These are phyloP conservation scores for Biscogniauxia mediterranea DNA, from an alignment of 2,329 filamentous ascomycete genomes.

Conservation along the genomic window DNA sequence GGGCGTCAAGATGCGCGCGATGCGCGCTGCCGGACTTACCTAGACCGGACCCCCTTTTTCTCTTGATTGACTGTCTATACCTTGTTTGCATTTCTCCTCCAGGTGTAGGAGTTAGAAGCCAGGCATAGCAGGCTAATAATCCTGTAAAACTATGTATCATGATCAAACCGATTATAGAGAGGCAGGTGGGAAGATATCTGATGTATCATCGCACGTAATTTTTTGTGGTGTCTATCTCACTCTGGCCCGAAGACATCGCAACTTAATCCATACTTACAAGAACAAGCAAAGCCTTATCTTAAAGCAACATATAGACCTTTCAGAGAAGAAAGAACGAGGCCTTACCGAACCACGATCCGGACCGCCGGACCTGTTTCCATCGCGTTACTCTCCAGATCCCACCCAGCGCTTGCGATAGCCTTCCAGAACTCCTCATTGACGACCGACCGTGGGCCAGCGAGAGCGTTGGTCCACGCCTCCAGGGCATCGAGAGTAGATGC, in stretches of 20 bases:
- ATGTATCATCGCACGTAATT: conserved; percentile 4
- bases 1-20: conserved; percentile 64
- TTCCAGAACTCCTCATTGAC: conserved; percentile 44
- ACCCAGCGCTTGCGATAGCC: conserved; percentile 50
- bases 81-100: neutral
- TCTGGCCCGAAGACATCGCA: neutral
- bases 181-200: conserved; percentile 8
- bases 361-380: conserved; percentile 63
- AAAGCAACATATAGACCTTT: neutral
- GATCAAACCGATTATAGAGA: conserved; percentile 1
- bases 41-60: conserved; percentile 33
- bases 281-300: neutral
- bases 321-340: neutral
- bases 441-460: conserved; percentile 24
- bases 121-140: conserved; percentile 6
- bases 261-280: neutral
- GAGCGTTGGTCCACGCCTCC: conserved; percentile 39
- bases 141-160: conserved; percentile 11
- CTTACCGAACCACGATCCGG: conserved; percentile 37
- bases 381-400: conserved; percentile 63
- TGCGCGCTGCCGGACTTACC: conserved; percentile 49
- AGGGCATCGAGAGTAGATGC: conserved; percentile 40
- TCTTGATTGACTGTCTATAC: neutral
- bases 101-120: too few relatives aligned
- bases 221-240: neutral